Evolutionary conservation across 208 protist genomes (phyloP).

Genomic region (Leishmania major): DNA sequence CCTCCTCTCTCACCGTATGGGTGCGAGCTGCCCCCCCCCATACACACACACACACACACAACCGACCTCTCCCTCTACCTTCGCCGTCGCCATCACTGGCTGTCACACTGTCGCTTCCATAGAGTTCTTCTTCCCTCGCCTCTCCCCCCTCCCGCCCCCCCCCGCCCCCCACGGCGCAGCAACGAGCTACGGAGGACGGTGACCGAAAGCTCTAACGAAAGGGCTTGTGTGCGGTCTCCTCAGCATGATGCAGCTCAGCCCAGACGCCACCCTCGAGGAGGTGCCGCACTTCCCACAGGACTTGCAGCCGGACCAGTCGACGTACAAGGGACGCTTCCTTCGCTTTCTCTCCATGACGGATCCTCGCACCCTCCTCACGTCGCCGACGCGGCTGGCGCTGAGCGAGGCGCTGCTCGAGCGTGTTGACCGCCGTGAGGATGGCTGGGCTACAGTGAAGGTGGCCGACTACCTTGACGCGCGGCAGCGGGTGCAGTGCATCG

Average conservation of each 20-base stretch:
- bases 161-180: background rate
- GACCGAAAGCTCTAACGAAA: background rate
- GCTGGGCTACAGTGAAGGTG: slow-evolving; percentile 37
- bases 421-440: slow-evolving; percentile 24
- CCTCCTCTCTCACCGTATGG: background rate
- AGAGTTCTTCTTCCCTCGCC: background rate
- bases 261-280: slow-evolving; percentile 33
- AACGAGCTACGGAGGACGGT: background rate
- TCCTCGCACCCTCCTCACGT: slow-evolving; percentile 51
- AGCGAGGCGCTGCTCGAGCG: slow-evolving; percentile 36
- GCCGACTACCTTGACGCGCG: slow-evolving; percentile 45
- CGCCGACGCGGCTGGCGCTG: slow-evolving; percentile 32
- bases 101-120: background rate
- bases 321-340: slow-evolving; percentile 42
- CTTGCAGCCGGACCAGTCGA: slow-evolving; percentile 41
- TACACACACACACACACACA: no score
- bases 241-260: background rate
- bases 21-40: background rate
- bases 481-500: slow-evolving; percentile 50
- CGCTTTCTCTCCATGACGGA: slow-evolving; percentile 59
- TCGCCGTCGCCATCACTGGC: background rate
- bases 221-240: background rate
- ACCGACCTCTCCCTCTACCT: background rate
- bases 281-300: slow-evolving; percentile 43
- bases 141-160: no score